Conservation (phyloP, 257 asterid genomes). For the Solanum pimpinellifolium region DNA sequence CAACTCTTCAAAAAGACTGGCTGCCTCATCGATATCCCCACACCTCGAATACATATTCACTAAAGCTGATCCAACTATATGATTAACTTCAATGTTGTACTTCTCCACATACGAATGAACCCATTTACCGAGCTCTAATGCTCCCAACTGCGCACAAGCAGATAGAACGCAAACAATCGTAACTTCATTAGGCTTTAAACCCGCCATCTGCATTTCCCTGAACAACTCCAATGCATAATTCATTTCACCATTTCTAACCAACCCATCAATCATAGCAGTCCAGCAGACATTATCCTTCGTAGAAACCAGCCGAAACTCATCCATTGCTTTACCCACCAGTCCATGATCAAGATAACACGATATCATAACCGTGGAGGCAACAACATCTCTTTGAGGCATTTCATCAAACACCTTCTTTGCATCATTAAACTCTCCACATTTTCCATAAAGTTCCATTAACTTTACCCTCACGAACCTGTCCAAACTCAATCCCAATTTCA, state of each 20-base stretch:
- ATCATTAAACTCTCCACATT: conserved; percentile 27
- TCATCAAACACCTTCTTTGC: conserved; percentile 35
- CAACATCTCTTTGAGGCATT: conserved; percentile 42
- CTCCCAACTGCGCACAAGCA: conserved; percentile 45
- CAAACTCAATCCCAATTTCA: conserved; percentile 27
- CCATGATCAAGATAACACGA: conserved; percentile 31
- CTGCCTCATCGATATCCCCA: conserved; percentile 41
- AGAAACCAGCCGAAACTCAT: conserved; percentile 11
- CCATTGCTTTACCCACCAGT: conserved; percentile 20
- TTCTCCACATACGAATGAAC: conserved; percentile 30
- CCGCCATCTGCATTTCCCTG: conserved; percentile 37
- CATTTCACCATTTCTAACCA: conserved; percentile 41
- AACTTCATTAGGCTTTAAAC: conserved; percentile 35
- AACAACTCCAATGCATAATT: conserved; percentile 33
- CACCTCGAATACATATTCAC: conserved; percentile 45
- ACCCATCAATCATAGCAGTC: conserved; percentile 56
- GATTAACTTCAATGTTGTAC: conserved; percentile 21
- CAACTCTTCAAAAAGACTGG: conserved; percentile 16
- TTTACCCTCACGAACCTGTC: conserved; percentile 29
- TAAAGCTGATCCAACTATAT: conserved; percentile 39
- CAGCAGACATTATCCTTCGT: conserved; percentile 48
- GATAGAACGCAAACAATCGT: conserved; percentile 41
- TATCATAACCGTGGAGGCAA: conserved; percentile 38
- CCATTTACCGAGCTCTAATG: conserved; percentile 49
- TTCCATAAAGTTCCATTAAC: conserved; percentile 39